Conservation (phyloP, 2,329 filamentous ascomycete genomes). For the Venturia carpophila region DNA sequence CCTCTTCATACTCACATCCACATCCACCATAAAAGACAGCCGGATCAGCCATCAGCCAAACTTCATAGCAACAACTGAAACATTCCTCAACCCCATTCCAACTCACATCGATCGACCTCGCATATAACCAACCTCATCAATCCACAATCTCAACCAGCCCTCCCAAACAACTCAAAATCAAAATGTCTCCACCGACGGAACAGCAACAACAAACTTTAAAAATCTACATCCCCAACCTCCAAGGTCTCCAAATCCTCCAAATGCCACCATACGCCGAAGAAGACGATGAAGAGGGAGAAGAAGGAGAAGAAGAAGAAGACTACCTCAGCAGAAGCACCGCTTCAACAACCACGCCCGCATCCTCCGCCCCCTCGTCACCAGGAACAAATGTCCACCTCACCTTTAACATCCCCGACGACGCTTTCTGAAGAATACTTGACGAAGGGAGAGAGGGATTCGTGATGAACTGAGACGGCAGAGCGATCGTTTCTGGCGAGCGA, state of each 20-base stretch:
- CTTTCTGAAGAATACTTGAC: neutral
- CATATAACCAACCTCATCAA: neutral
- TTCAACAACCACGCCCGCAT: neutral
- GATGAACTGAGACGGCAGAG: too few relatives aligned
- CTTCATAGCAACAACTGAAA: neutral
- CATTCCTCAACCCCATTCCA: neutral
- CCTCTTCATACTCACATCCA: neutral
- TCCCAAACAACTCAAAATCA: neutral
- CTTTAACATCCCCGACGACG: neutral
- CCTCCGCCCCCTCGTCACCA: neutral
- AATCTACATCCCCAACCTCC: constrained; percentile 5
- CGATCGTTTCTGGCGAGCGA: too few relatives aligned
- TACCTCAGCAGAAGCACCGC: neutral
- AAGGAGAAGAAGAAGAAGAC: neutral
- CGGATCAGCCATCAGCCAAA: too few relatives aligned
- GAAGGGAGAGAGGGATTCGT: too few relatives aligned
- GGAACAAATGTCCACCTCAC: neutral
- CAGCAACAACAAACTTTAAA: neutral
- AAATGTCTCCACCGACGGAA: neutral
- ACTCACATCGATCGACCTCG: neutral
- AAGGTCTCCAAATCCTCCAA: constrained; percentile 3
- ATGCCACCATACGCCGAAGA: neutral
- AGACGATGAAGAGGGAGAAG: neutral
- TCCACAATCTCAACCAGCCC: neutral
- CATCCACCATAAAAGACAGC: neutral